Evolutionary conservation across 2,329 filamentous ascomycete genomes (phyloP).

Genomic region (Colletotrichum sp.): DNA sequence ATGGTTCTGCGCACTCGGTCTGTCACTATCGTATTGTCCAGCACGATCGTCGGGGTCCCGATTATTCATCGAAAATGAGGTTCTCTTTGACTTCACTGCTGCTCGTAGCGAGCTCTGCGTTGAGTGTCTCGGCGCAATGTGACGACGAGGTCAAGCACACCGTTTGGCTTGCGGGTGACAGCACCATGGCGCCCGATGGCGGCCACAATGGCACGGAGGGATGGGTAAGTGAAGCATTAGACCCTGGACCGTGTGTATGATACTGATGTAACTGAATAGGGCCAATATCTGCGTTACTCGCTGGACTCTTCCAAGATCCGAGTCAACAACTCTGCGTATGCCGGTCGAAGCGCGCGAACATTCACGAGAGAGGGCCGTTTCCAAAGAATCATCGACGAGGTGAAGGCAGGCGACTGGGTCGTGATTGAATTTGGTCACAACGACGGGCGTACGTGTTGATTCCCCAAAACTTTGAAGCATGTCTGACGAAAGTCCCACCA

Average conservation of each 20-base stretch:
- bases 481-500: not conserved
- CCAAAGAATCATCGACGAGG: slow-evolving; percentile 54
- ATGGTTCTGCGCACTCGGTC: too few relatives aligned
- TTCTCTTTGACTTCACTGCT: not conserved
- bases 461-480: fast-evolving
- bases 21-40: not conserved
- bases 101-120: not conserved
- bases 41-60: not conserved
- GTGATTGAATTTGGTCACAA: slow-evolving; percentile 78
- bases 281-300: slow-evolving; percentile 61
- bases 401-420: slow-evolving; percentile 66
- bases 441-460: slow-evolving; percentile 53
- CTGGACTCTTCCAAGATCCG: slow-evolving; percentile 29
- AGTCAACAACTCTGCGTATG: slow-evolving; percentile 68
- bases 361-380: slow-evolving; percentile 72
- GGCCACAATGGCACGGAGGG: slow-evolving; percentile 54
- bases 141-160: slow-evolving; percentile 29
- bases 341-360: slow-evolving; percentile 70
- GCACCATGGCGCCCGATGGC: slow-evolving; percentile 57
- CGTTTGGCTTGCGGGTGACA: slow-evolving; percentile 65
- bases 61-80: not conserved
- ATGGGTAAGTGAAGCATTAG: slow-evolving; percentile 42
- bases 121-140: not conserved
- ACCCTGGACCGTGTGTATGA: not conserved
- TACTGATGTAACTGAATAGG: slow-evolving; percentile 26